A percentile compares a stretch with the other conserved stretches of the same genome.
Conservation (phyloP, 2,329 filamentous ascomycete species). For the Fusarium illudens region DNA sequence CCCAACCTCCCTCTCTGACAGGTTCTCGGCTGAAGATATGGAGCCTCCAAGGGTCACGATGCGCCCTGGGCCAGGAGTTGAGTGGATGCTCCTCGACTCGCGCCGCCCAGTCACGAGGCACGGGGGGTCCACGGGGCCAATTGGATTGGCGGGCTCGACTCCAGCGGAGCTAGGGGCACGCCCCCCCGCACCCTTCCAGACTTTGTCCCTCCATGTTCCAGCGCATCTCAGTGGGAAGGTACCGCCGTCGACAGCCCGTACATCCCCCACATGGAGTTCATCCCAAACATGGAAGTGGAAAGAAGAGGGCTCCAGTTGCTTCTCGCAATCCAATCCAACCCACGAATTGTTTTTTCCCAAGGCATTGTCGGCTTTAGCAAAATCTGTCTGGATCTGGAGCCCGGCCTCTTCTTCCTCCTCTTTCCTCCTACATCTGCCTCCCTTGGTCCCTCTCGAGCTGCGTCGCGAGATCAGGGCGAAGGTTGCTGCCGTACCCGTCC, state of each 20-base stretch:
- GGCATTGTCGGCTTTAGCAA: conserved; percentile 15
- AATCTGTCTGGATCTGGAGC: conserved; percentile 25
- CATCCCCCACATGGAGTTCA: conserved; percentile 22
- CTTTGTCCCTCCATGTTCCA: conserved; percentile 10
- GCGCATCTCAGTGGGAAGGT: conserved; percentile 15
- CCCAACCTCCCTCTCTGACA: conserved; percentile 17
- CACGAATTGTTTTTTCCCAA: conserved; percentile 24
- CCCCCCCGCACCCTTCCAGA: background rate
- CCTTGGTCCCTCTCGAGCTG: conserved; percentile 2
- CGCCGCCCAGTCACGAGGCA: conserved; percentile 40
- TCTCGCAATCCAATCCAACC: conserved; percentile 16
- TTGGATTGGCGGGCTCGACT: conserved; percentile 34
- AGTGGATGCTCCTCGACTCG: conserved; percentile 29
- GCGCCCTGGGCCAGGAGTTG: conserved; percentile 14
- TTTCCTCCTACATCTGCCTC: background rate
- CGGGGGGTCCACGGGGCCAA: conserved; percentile 40
- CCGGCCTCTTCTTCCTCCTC: conserved; percentile 3
- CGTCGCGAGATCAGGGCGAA: background rate
- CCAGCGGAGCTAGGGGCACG: conserved; percentile 14
- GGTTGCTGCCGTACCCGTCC: background rate
- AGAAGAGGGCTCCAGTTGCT: conserved; percentile 6
- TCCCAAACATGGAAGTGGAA: conserved; percentile 1
- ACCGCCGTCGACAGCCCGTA: conserved; percentile 7
- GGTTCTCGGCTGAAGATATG: conserved; percentile 12
- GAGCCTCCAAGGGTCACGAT: conserved; percentile 29